Evolutionary conservation across 768 basidiomycete genomes (phyloP).

Genomic region (Tulasnella sp.): DNA sequence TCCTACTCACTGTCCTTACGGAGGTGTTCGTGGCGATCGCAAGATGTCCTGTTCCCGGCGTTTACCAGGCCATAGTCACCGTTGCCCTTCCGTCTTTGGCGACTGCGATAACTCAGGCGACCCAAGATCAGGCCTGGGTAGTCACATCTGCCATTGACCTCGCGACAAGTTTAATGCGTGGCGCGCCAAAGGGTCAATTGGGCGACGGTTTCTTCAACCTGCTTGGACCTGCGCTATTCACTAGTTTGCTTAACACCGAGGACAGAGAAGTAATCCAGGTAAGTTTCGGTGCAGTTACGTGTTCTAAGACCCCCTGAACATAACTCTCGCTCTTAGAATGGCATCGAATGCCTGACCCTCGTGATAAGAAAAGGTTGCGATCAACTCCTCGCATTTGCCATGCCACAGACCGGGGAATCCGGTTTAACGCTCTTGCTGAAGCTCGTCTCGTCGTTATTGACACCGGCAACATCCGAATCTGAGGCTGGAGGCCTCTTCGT

Average conservation of each 20-base stretch:
- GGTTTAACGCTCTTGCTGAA: slow-evolving; percentile 77
- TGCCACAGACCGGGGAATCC: slow-evolving; percentile 54
- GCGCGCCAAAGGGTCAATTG: slow-evolving; percentile 62
- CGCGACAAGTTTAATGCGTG: slow-evolving; percentile 68
- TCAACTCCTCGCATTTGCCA: slow-evolving; percentile 76
- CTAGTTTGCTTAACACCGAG: slow-evolving; percentile 66
- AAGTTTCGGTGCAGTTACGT: slow-evolving; percentile 27
- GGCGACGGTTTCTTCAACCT: slow-evolving; percentile 78
- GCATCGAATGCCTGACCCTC: slow-evolving; percentile 76
- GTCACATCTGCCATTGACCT: slow-evolving; percentile 83
- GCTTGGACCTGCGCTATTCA: slow-evolving; percentile 76
- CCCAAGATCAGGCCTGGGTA: slow-evolving; percentile 70
- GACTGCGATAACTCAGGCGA: slow-evolving; percentile 61
- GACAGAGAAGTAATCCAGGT: slow-evolving; percentile 73
- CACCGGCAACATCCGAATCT: slow-evolving; percentile 60
- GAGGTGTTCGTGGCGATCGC: slow-evolving; percentile 78
- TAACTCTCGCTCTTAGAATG: slow-evolving; percentile 59
- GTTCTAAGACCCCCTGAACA: not conserved
- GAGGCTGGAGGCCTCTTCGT: slow-evolving; percentile 93
- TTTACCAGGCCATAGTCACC: slow-evolving; percentile 74
- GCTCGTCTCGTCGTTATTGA: slow-evolving; percentile 76
- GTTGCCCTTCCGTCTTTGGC: slow-evolving; percentile 75
- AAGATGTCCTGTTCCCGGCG: slow-evolving; percentile 57
- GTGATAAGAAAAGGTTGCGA: slow-evolving; percentile 85
- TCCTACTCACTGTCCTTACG: slow-evolving; percentile 81